phyloP scores from a whole-genome alignment of 371 early-diverging fungal species.

The Mortierella sp. region DNA sequence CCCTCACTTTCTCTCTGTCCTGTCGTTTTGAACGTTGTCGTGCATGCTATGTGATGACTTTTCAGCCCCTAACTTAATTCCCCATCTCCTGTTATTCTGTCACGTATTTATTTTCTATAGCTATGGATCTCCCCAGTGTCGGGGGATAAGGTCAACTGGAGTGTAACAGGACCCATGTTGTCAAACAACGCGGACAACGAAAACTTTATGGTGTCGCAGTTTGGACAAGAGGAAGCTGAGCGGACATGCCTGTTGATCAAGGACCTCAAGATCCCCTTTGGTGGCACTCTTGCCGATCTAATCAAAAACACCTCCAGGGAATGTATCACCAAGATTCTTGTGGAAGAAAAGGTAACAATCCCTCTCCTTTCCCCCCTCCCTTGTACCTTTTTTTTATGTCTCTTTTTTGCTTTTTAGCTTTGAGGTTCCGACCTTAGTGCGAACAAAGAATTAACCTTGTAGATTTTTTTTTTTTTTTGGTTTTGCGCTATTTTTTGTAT shows the following conservation, averaged over 20 bases:
- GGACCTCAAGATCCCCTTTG: conserved; percentile 38
- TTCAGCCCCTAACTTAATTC: not conserved
- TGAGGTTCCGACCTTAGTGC: not conserved
- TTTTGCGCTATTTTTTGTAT: not conserved
- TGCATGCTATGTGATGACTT: too few species aligned
- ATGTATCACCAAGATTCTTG: conserved; percentile 35
- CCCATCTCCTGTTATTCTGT: too few species aligned
- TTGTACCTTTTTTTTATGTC: not conserved
- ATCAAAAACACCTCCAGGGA: conserved; percentile 24
- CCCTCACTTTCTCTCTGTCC: not conserved
- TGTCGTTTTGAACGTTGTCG: not conserved
- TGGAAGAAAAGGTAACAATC: conserved; percentile 38
- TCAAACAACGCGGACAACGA: conserved; percentile 5
- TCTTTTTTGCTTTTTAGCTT: not conserved
- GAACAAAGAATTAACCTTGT: not conserved
- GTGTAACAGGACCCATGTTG: conserved; percentile 27
- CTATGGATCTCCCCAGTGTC: conserved; percentile 38
- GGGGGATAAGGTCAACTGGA: conserved; percentile 38
- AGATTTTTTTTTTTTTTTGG: not conserved
- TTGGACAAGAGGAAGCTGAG: conserved; percentile 36
- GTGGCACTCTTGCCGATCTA: conserved; percentile 37
- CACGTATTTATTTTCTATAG: not conserved
- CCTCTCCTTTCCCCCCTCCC: too few species aligned
- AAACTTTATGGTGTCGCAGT: conserved; percentile 43
- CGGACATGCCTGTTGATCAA: conserved; percentile 21